phyloP scores from a whole-genome alignment of 1,284 basidiomycete genomes.

The Peniophora sp. region DNA sequence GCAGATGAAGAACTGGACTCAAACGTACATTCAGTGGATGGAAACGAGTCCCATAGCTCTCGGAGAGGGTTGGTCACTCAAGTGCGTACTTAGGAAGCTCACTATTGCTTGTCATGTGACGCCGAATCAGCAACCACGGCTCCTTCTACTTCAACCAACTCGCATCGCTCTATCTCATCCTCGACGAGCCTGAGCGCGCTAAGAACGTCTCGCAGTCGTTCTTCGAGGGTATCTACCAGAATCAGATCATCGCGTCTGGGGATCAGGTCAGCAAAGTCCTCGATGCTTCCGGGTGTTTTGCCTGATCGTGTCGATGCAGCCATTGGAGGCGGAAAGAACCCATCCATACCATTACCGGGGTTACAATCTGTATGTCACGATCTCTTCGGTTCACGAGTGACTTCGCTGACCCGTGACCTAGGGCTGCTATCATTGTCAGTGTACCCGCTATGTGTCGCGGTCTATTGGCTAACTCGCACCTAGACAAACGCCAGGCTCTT shows the following conservation, averaged over 20 bases:
- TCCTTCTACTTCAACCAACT: constrained; percentile 39
- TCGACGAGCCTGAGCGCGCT: constrained; percentile 27
- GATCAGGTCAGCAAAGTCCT: constrained; percentile 29
- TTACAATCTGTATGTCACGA: background rate
- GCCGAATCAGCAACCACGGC: constrained; percentile 47
- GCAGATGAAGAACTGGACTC: constrained; percentile 41
- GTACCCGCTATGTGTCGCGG: background rate
- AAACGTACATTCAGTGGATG: constrained; percentile 49
- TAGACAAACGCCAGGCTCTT: constrained; percentile 51
- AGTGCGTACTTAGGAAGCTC: constrained; percentile 32
- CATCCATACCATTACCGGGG: constrained; percentile 1
- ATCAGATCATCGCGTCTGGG: constrained; percentile 30
- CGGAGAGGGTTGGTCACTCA: constrained; percentile 38
- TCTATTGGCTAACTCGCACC: background rate
- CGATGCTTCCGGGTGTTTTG: background rate
- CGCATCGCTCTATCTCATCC: constrained; percentile 27
- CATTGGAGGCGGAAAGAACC: background rate
- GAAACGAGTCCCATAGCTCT: constrained; percentile 41
- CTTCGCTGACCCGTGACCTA: too few relatives aligned
- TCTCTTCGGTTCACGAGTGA: too few relatives aligned
- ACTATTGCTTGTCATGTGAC: constrained; percentile 4
- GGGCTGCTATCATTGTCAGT: background rate
- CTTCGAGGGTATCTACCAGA: constrained; percentile 25
- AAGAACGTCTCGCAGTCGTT: constrained; percentile 23
- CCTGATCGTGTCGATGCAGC: background rate